Evolutionary conservation across 371 early-diverging fungal species (phyloP), one percentile per base, ranked within the genome.

Genomic region (Dichotomocladium elegans): DNA sequence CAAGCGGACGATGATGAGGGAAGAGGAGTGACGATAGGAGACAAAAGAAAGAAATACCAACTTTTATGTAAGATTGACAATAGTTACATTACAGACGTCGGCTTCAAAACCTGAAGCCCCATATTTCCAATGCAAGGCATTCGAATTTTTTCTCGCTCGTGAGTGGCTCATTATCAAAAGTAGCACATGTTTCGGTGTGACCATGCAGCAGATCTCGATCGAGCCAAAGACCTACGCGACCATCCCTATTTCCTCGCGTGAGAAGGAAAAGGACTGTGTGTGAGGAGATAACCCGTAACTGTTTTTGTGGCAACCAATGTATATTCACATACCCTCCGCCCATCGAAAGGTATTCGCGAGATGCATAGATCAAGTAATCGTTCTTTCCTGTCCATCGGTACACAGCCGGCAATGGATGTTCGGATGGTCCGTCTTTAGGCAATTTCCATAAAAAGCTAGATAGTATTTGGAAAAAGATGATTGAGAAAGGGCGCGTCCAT

Each of bases 361-460:
- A 54, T 2, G 68, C 63, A 42, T 65, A 68, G n/a, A 68, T 55
- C 21, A 72, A 11, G 25, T 72, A 68, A 22, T 65, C 58, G 33
- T 72, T 72, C 19, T 51, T 40, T 24, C 42, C 58, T 21, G 72
- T 63, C 69, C 72, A 72, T 14, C 52, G 64, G 46, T 72, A 68
- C 7, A 60, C 29, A 1, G 49, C n/a, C 2, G 53, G 47, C 7
- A 37, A 22, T 15, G 64, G 34, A 44, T 60, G 44, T 4, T 44
- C 46, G 30, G 17, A 19, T 14, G 24, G 40, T 42, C 27, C 41
- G 10, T 41, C 53, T 24, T 58, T n/a, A n/a, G n/a, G n/a, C 21
- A 47, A 22, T 54, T 35, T 63, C 70, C 70, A 70, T 10, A 70
- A 33, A 49, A 70, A 70, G 47, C 70, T 69, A 46, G n/a, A n/a